These are phyloP conservation scores for Mesembryanthemum crystallinum DNA, from an alignment of 148 eudicot genomes.

Conservation along the genomic window DNA sequence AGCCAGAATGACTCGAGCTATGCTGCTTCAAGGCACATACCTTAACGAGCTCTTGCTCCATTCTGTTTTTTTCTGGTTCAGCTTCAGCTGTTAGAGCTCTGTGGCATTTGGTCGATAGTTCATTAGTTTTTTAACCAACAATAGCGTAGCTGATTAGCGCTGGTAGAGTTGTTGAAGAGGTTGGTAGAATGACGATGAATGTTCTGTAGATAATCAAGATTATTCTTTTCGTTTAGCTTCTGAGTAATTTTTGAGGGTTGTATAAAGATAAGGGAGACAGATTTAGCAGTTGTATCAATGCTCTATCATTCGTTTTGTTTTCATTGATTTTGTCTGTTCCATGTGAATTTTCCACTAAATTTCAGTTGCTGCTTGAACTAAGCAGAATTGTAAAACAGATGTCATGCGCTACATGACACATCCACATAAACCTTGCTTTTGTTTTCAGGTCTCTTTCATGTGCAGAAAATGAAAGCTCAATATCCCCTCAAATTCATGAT, in stretches of 20 bases:
- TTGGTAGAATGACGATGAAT: slow-evolving; percentile 8
- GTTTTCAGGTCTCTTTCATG: slow-evolving; percentile 6
- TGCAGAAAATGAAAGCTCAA: not conserved
- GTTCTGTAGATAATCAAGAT: slow-evolving; percentile 25
- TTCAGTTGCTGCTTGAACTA: not conserved
- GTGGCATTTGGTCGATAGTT: too few relatives aligned
- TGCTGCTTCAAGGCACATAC: slow-evolving; percentile 4
- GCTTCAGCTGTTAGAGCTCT: not conserved
- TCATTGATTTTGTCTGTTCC: not conserved
- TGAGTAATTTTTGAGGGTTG: not conserved
- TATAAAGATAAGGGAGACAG: slow-evolving; percentile 2
- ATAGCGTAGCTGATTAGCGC: slow-evolving; percentile 1
- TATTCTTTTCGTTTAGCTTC: not conserved
- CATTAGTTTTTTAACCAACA: not conserved
- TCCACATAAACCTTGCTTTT: slow-evolving; percentile 12
- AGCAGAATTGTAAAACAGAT: not conserved
- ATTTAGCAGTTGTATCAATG: not conserved
- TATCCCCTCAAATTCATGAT: slow-evolving; percentile 4
- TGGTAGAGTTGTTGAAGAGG: not conserved
- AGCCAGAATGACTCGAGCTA: slow-evolving; percentile 4
- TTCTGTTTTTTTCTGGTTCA: slow-evolving; percentile 13
- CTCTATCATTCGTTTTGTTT: not conserved
- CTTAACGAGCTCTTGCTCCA: not conserved
- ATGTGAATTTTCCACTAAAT: not conserved
- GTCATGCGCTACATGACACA: not conserved